These are phyloP conservation scores for Ramularia endophylla DNA, from an alignment of 2,329 filamentous ascomycete genomes.

Conservation along the genomic window DNA sequence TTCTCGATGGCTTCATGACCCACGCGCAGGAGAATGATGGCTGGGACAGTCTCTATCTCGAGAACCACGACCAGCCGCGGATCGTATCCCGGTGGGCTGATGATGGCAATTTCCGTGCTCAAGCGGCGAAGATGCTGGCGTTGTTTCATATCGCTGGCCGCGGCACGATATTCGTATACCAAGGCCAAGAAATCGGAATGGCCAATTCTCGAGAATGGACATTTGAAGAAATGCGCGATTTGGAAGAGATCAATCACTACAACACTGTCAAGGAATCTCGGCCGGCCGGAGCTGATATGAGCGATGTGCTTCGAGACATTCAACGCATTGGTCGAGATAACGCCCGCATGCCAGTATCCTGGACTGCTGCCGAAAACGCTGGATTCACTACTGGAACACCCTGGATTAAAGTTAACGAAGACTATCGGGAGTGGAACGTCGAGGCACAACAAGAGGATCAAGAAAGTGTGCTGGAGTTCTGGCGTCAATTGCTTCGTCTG, in stretches of 20 bases:
- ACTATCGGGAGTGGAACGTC: neutral
- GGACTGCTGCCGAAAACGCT: neutral
- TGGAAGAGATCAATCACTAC: conserved; percentile 52
- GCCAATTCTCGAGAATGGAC: conserved; percentile 40
- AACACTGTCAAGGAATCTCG: conserved; percentile 35
- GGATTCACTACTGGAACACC: neutral
- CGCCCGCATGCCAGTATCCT: neutral
- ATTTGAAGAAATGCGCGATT: conserved; percentile 43
- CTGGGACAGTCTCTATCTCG: conserved; percentile 59
- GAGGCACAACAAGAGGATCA: conserved; percentile 36
- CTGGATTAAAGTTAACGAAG: conserved; percentile 1
- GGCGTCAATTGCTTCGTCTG: conserved; percentile 34
- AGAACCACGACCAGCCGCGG: conserved; percentile 60
- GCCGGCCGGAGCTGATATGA: too few species aligned
- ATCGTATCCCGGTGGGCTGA: conserved; percentile 56
- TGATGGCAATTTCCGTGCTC: conserved; percentile 28
- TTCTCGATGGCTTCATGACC: conserved; percentile 33
- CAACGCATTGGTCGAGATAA: conserved; percentile 32
- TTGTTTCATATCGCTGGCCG: conserved; percentile 50
- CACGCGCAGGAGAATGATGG: conserved; percentile 34
- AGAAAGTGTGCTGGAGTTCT: conserved; percentile 52
- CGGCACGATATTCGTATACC: conserved; percentile 60
- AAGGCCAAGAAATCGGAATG: conserved; percentile 63
- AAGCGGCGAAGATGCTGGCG: conserved; percentile 54
- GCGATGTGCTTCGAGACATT: neutral